Base-by-base conservation (phyloP, 306 rosid species). In the Pyrus pyrifolia region DNA sequence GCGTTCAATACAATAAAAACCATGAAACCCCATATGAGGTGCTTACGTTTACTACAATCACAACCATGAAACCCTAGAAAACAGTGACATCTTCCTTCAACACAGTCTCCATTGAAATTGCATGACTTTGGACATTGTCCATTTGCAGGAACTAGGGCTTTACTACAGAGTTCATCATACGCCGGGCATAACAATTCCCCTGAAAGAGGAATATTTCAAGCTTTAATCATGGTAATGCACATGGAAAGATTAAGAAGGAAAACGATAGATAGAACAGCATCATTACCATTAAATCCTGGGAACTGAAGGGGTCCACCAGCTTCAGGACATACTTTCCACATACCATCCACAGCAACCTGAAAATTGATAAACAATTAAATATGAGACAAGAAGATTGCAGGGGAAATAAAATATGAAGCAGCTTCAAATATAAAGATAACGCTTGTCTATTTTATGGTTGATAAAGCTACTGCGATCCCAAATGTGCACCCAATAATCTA, bases 291-390 rank as follows among this genome's bases (percentile, higher is more conserved):
- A 83, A 94, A 94, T 45, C 93, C 90, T 63, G 92, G 85, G 84
- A 90, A 94, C 81, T 86, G 92, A 83, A 89, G 89, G 63, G 88
- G 85, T 80, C 98, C 98, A 71, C 97, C 97, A 81, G 87, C 89
- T 71, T 66, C 90, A 31, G 98, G 96, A 77, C 98, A 94, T 35
- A 78, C 84, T 85, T 89, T 92, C 98, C 97, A 92, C 81, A 74
- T 77, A 31, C 95, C 97, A 85, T 94, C 98, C 78, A 94, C 97
- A 35, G 98, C 97, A 84, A 90, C 88, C 98, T 94, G 87, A 67
- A 76, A 51, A 67, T 12, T 44, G 71, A 59, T 71, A 30, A 58
- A 67, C 13, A 55, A 33, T 22, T 29, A 30, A 6, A 55, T 31
- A 6, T 44, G 14, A 62, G 30, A 5, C 30, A 14, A 30, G 30